Evolutionary conservation across 2,329 filamentous ascomycete genomes (phyloP).

Genomic region (Paecilomyces sp.): DNA sequence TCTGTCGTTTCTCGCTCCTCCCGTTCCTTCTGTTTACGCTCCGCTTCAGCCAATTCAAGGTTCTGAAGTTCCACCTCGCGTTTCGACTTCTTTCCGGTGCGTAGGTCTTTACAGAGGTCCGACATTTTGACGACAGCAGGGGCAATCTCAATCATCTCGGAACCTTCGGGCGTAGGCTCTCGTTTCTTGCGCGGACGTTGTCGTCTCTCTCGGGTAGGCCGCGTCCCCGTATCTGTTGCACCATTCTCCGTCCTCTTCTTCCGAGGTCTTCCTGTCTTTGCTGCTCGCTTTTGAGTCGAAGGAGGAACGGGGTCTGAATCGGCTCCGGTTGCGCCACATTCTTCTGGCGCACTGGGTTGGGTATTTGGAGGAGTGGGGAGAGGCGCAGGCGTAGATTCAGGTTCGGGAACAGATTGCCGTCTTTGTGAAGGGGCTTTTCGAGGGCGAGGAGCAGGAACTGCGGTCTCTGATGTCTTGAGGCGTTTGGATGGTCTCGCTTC

Average conservation of each 20-base stretch:
- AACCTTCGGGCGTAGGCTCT: slow-evolving; percentile 40
- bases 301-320: slow-evolving; percentile 8
- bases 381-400: slow-evolving; percentile 5
- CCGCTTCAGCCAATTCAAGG: slow-evolving; percentile 50
- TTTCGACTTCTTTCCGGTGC: slow-evolving; percentile 50
- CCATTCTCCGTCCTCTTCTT: slow-evolving; percentile 18
- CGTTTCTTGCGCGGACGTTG: slow-evolving; percentile 26
- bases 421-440: neutral
- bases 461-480: slow-evolving; percentile 10
- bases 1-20: slow-evolving; percentile 20
- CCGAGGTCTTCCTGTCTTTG: slow-evolving; percentile 13
- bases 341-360: slow-evolving; percentile 12
- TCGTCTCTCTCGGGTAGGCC: slow-evolving; percentile 14
- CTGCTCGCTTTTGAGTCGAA: slow-evolving; percentile 15
- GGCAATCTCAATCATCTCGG: slow-evolving; percentile 45
- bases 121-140: slow-evolving; percentile 51
- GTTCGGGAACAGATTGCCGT: neutral
- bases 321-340: slow-evolving; percentile 10
- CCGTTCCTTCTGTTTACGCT: slow-evolving; percentile 32
- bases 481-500: slow-evolving; percentile 23
- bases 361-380: slow-evolving; percentile 16
- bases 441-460: slow-evolving; percentile 1
- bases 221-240: slow-evolving; percentile 15
- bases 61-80: slow-evolving; percentile 51
- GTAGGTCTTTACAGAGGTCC: slow-evolving; percentile 47